Conservation (phyloP, 768 basidiomycete genomes). For the Hydnum rufescens region DNA sequence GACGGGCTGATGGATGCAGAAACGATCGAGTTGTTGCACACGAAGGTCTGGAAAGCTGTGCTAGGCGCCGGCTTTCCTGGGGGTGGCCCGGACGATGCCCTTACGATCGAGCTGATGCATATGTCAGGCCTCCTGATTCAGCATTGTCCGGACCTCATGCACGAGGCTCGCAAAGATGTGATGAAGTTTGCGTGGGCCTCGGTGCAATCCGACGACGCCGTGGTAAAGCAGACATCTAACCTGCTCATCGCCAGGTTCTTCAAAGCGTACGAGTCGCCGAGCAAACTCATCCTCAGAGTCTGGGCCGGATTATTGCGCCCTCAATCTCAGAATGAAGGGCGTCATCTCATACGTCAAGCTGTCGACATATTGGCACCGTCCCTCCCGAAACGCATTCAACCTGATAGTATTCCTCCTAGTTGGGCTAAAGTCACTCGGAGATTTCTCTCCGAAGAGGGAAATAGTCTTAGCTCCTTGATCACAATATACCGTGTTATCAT, state of each 20-base stretch:
- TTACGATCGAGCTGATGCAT: constrained; percentile 80
- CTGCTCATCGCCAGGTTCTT: constrained; percentile 85
- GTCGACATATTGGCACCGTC: constrained; percentile 71
- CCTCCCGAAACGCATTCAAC: constrained; percentile 45
- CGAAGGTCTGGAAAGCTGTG: constrained; percentile 66
- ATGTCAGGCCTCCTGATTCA: constrained; percentile 79
- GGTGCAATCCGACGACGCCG: constrained; percentile 66
- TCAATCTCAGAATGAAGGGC: constrained; percentile 50
- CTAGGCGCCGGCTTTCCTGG: constrained; percentile 15
- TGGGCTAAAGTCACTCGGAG: constrained; percentile 82
- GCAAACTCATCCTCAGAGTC: constrained; percentile 76
- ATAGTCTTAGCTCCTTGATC: constrained; percentile 40
- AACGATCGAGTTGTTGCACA: constrained; percentile 49
- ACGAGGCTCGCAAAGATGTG: constrained; percentile 72
- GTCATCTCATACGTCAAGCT: constrained; percentile 62
- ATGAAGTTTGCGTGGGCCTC: constrained; percentile 88
- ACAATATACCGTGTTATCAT: constrained; percentile 83
- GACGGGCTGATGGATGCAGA: constrained; percentile 45
- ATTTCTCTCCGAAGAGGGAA: constrained; percentile 74
- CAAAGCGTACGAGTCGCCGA: constrained; percentile 67
- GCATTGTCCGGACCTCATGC: constrained; percentile 58
- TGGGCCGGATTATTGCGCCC: constrained; percentile 80
- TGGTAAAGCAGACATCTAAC: constrained; percentile 85
- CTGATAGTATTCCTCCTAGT: constrained; percentile 20
- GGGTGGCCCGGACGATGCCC: constrained; percentile 44